Conservation (phyloP, 306 rosid genomes). For the Vachellia collinsii region DNA sequence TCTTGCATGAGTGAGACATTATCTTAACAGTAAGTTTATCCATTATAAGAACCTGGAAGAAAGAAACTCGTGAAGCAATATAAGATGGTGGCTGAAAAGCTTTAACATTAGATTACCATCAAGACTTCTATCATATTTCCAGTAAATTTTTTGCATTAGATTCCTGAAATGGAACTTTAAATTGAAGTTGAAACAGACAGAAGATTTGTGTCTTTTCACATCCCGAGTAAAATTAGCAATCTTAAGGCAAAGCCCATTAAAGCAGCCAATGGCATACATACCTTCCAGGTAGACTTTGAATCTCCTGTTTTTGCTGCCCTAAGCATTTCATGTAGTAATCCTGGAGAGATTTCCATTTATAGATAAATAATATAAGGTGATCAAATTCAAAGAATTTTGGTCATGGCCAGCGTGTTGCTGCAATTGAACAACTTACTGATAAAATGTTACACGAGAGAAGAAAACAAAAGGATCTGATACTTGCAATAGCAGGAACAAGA, state of each 20-base stretch:
- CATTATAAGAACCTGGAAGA: slow-evolving; percentile 89
- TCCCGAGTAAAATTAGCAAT: slow-evolving; percentile 24
- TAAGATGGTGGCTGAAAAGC: slow-evolving; percentile 25
- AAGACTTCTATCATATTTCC: slow-evolving; percentile 30
- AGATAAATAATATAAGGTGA: slow-evolving; percentile 20
- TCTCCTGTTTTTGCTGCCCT: slow-evolving; percentile 83
- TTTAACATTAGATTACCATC: slow-evolving; percentile 21
- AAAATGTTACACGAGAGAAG: slow-evolving; percentile 5
- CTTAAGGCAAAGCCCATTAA: slow-evolving; percentile 1
- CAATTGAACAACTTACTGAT: slow-evolving; percentile 11
- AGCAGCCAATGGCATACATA: slow-evolving; percentile 40
- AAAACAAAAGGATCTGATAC: slow-evolving; percentile 1
- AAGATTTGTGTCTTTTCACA: slow-evolving; percentile 19
- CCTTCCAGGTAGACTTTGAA: slow-evolving; percentile 96
- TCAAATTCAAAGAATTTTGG: slow-evolving; percentile 14
- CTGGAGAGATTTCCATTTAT: slow-evolving; percentile 45
- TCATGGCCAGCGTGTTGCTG: slow-evolving; percentile 6
- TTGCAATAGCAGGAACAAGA: slow-evolving; percentile 20
- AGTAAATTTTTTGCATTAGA: slow-evolving; percentile 12
- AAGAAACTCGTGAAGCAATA: slow-evolving; percentile 38
- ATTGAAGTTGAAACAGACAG: slow-evolving; percentile 25
- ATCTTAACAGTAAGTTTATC: slow-evolving; percentile 93
- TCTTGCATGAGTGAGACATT: slow-evolving; percentile 96
- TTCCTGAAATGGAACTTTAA: slow-evolving; percentile 32
- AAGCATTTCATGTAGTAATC: slow-evolving; percentile 90